These are phyloP conservation scores for Pulveroboletus sp. DNA, from an alignment of 768 basidiomycete genomes.

Conservation along the genomic window DNA sequence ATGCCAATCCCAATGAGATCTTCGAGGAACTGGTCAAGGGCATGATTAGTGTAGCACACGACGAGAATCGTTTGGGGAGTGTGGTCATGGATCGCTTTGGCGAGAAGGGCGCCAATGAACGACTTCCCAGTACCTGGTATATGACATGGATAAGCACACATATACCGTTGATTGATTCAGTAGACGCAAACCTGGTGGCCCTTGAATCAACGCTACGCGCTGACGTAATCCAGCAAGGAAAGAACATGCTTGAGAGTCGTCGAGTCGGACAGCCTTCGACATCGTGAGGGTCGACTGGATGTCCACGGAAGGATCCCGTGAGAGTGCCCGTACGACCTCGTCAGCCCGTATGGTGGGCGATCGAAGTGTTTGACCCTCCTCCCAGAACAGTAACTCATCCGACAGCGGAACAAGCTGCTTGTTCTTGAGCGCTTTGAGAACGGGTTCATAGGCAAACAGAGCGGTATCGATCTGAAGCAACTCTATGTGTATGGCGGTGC, in stretches of 20 bases:
- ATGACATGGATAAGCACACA: not conserved
- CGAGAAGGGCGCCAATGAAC: constrained; percentile 65
- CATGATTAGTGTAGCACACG: constrained; percentile 73
- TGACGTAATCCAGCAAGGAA: constrained; percentile 54
- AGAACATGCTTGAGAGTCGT: constrained; percentile 45
- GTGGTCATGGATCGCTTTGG: constrained; percentile 52
- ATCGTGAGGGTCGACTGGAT: constrained; percentile 37
- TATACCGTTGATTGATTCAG: not conserved
- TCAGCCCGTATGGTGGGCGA: constrained; percentile 3
- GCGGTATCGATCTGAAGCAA: constrained; percentile 62
- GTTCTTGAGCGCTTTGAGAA: constrained; percentile 54
- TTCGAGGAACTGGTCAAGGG: constrained; percentile 65
- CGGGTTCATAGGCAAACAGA: constrained; percentile 59
- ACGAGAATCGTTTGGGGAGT: constrained; percentile 54
- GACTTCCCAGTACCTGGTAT: constrained; percentile 67
- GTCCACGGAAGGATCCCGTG: constrained; percentile 34
- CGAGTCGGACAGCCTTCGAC: constrained; percentile 43
- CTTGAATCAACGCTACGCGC: constrained; percentile 60
- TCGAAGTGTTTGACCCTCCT: constrained; percentile 21
- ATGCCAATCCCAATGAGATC: constrained; percentile 62
- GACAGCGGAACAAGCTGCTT: constrained; percentile 45
- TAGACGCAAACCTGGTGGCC: constrained; percentile 55
- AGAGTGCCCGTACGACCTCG: constrained; percentile 28
- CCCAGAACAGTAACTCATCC: constrained; percentile 56
- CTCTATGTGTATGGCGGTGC: constrained; percentile 32